Conservation (phyloP, 257 asterid species). For the Ophiorrhiza pumila region DNA sequence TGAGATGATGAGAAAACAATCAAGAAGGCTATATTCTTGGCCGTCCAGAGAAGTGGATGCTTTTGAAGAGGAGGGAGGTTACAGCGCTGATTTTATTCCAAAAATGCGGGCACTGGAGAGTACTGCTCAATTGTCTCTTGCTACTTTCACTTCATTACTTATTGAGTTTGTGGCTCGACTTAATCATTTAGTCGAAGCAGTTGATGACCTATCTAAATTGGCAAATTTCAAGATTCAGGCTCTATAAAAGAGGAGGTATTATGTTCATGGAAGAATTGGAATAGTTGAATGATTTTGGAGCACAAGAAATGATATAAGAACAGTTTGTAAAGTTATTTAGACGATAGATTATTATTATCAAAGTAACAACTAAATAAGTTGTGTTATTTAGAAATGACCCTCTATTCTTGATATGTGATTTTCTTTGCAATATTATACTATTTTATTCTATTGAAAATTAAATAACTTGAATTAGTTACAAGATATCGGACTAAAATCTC, state of each 20-base stretch:
- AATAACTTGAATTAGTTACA: no score
- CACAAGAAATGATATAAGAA: neutral
- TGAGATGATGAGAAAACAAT: conserved; percentile 57
- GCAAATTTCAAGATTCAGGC: conserved; percentile 48
- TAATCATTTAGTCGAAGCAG: conserved; percentile 69
- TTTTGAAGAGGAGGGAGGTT: conserved; percentile 42
- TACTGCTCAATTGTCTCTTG: conserved; percentile 52
- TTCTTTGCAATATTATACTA: no score
- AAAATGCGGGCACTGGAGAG: conserved; percentile 52
- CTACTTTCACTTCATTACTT: conserved; percentile 58
- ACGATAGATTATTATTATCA: no score
- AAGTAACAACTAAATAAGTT: neutral
- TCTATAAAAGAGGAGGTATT: conserved; percentile 6
- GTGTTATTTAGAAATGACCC: neutral
- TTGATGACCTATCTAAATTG: conserved; percentile 54
- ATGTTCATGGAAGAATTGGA: neutral
- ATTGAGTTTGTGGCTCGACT: conserved; percentile 69
- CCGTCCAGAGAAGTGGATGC: conserved; percentile 62
- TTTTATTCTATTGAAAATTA: no score
- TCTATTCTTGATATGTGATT: no score
- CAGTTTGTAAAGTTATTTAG: neutral
- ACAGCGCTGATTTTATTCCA: conserved; percentile 29
- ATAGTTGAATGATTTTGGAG: neutral
- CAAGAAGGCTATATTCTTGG: conserved; percentile 61
- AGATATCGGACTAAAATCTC: no score